Base-by-base conservation (phyloP, 805 yeast species). In the Debaryomyces hansenii region DNA sequence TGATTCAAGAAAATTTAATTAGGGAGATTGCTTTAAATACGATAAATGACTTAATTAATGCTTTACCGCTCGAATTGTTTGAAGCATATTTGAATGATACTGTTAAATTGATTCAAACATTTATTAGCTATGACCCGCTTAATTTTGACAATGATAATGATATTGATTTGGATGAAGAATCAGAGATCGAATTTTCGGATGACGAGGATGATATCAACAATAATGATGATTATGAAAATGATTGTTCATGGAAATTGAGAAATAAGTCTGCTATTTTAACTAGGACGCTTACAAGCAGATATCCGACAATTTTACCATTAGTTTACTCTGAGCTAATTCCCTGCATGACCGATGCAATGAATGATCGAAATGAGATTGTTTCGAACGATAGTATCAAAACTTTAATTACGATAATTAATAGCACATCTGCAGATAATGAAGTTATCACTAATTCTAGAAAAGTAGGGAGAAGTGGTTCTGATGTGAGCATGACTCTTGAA, bases 211-310 rank as follows among this genome's bases (percentile, higher is more conserved):
- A 31, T 11, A 21, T 39, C 15, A 27, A 39, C 29, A 69, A 69
- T 28, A 69, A 66, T 20, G 61, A 58, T 15, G 85, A 78, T 44
- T 72, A 70, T 43, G 71, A 69, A 37, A 63, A 63, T 44, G 73
- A 72, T 44, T 74, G 70, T 7, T 64, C 70, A 7, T 84, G 91
- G 86, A 83, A 79, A 51, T 63, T 87, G 15, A 69, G 94, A 48
- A 67, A 79, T 36, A 76, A 75, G 44, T 65, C 87, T 0, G 70
- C 79, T 5, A 66, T 64, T 27, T 56, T 82, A 29, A 55, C 77
- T 6, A 60, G 71, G 16, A 36, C 48, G 6, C 40, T 55, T 11
- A 63, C 77, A n/a, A 56, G 55, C 2, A 52, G 57, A 1, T 69
- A 66, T 42, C 79, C 83, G 2, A 44, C 49, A 1, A 46, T 59